phyloP scores from a whole-genome alignment of 2,329 filamentous ascomycete genomes.

The Arthrobotrys iridis region DNA sequence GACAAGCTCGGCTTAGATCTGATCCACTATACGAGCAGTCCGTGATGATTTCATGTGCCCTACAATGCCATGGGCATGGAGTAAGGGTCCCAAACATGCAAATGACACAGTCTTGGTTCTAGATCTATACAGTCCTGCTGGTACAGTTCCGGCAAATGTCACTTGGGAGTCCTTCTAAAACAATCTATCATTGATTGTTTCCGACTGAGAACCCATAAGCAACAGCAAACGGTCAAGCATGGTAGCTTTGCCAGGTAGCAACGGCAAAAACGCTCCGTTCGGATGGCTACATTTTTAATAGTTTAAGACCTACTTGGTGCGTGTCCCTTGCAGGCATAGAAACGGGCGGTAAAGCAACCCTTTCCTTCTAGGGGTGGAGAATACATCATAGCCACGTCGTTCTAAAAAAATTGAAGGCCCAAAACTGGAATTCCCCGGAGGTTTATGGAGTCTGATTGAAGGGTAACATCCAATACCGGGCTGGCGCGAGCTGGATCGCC shows the following conservation, averaged over 20 bases:
- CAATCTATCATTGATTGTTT: neutral
- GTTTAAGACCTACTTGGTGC: neutral
- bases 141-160: neutral
- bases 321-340: neutral
- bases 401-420: neutral
- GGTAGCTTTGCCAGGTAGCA: neutral
- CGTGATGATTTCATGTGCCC: constrained; percentile 28
- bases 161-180: neutral
- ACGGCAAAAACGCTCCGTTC: neutral
- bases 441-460: neutral
- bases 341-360: constrained; percentile 7
- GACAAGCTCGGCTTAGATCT: constrained; percentile 24
- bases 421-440: neutral
- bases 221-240: neutral
- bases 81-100: neutral
- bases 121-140: neutral
- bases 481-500: neutral
- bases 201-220: neutral
- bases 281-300: neutral
- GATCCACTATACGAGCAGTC: neutral
- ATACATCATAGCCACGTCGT: neutral
- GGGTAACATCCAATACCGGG: neutral
- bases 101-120: constrained; percentile 5
- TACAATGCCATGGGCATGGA: neutral
- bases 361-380: neutral